A percentile compares a stretch with the other conserved stretches of the same genome.
Conservation (phyloP, 1,284 basidiomycete species). For the Malassezia japonica region DNA sequence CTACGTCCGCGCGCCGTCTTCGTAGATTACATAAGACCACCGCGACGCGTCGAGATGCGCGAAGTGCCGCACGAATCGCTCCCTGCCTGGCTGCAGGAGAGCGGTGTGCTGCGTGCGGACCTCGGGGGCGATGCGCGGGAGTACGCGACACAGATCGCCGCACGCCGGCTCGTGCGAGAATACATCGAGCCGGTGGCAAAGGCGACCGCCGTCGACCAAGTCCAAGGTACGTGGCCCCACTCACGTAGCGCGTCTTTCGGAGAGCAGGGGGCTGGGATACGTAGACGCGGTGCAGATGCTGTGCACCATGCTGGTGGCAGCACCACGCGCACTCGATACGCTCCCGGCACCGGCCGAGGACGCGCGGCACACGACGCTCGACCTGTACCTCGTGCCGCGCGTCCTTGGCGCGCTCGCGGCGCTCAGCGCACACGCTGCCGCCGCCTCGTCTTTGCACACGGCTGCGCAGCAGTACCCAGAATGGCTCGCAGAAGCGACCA, state of each 20-base stretch:
- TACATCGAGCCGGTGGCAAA: slow-evolving; percentile 8
- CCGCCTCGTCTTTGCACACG: not conserved
- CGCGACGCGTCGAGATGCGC: not conserved
- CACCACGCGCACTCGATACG: slow-evolving; percentile 6
- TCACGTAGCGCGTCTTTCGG: too few relatives aligned
- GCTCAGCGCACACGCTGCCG: slow-evolving; percentile 1
- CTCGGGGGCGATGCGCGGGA: slow-evolving; percentile 3
- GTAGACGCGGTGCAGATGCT: not conserved
- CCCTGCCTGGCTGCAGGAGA: slow-evolving; percentile 8
- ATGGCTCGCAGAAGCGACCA: not conserved
- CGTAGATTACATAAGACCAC: not conserved
- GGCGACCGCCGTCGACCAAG: not conserved
- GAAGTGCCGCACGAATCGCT: not conserved
- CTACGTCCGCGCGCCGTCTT: slow-evolving; percentile 14
- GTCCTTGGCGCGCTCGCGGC: slow-evolving; percentile 3
- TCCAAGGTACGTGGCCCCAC: too few relatives aligned
- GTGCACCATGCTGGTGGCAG: not conserved
- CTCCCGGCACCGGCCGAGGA: not conserved
- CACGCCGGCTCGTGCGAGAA: slow-evolving; percentile 1
- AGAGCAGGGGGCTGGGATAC: not conserved
- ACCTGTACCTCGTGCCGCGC: slow-evolving; percentile 14
- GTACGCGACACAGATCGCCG: slow-evolving; percentile 1
- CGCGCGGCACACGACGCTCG: slow-evolving; percentile 4
- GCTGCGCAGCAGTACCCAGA: not conserved
- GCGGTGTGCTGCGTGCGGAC: not conserved